phyloP scores from a whole-genome alignment of 148 eudicot species.

The Silene uniflora region DNA sequence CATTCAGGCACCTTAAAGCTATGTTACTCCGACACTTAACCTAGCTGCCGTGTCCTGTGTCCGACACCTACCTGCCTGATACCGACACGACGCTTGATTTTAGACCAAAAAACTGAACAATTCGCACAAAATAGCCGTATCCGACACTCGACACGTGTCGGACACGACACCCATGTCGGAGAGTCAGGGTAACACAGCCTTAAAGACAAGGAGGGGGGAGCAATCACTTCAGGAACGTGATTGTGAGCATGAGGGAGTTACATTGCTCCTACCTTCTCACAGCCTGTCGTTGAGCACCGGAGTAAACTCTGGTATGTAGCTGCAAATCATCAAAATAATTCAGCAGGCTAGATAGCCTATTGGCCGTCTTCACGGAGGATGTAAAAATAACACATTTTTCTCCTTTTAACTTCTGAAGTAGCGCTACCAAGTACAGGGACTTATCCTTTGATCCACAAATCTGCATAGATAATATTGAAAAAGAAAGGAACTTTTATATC shows the following conservation, averaged over 20 bases:
- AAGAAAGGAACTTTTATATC: neutral
- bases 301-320: constrained; percentile 72
- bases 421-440: constrained; percentile 69
- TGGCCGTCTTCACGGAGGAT: constrained; percentile 83
- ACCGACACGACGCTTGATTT: too few species aligned
- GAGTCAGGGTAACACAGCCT: too few species aligned
- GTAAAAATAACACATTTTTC: constrained; percentile 92
- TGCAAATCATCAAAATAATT: constrained; percentile 62
- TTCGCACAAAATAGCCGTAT: too few species aligned
- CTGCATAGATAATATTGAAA: constrained; percentile 42
- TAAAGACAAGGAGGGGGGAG: too few species aligned
- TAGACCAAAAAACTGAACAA: too few species aligned
- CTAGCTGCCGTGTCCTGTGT: too few species aligned
- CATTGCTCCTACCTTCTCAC: constrained; percentile 57
- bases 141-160: too few species aligned
- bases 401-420: constrained; percentile 65
- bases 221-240: neutral
- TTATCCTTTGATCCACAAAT: constrained; percentile 71
- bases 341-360: constrained; percentile 62
- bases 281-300: constrained; percentile 76
- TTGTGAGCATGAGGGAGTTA: neutral
- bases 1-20: neutral
- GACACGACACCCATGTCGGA: too few species aligned
- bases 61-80: too few species aligned
- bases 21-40: too few species aligned